These are phyloP conservation scores for Pleurotus pulmonarius DNA, from an alignment of 768 basidiomycete genomes.

Conservation along the genomic window DNA sequence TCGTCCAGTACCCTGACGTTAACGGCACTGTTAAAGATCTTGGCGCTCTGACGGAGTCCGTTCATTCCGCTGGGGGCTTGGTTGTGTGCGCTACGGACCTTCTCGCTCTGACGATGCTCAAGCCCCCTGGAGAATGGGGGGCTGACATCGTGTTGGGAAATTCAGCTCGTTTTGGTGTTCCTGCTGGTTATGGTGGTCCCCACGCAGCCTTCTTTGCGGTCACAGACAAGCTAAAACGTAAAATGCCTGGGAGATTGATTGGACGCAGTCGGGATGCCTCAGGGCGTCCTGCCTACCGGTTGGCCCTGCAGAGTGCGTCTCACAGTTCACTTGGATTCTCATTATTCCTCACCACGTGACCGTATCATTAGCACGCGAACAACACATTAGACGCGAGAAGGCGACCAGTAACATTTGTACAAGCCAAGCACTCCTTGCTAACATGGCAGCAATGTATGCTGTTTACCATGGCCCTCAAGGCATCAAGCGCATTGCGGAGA, in stretches of 20 bases:
- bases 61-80: slow-evolving; percentile 75
- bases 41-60: slow-evolving; percentile 53
- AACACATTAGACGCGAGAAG: slow-evolving; percentile 96
- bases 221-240: slow-evolving; percentile 87
- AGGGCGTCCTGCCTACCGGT: slow-evolving; percentile 85
- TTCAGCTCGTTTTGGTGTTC: slow-evolving; percentile 95
- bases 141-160: slow-evolving; percentile 95
- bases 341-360: not conserved
- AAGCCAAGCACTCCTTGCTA: slow-evolving; percentile 94
- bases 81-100: slow-evolving; percentile 90
- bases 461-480: slow-evolving; percentile 94
- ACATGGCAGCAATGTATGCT: slow-evolving; percentile 99
- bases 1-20: slow-evolving; percentile 93
- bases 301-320: slow-evolving; percentile 88
- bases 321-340: not conserved
- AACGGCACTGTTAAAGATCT: slow-evolving; percentile 82
- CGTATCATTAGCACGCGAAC: slow-evolving; percentile 74
- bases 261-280: slow-evolving; percentile 83
- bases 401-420: slow-evolving; percentile 99
- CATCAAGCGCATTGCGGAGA: slow-evolving; percentile 78
- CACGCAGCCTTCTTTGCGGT: slow-evolving; percentile 98
- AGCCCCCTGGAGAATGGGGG: slow-evolving; percentile 98
- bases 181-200: slow-evolving; percentile 95
- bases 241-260: slow-evolving; percentile 98
- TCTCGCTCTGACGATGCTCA: slow-evolving; percentile 86